Conservation (phyloP, 2,329 filamentous ascomycete genomes). For the Phyllosticta paracitricarpa region DNA sequence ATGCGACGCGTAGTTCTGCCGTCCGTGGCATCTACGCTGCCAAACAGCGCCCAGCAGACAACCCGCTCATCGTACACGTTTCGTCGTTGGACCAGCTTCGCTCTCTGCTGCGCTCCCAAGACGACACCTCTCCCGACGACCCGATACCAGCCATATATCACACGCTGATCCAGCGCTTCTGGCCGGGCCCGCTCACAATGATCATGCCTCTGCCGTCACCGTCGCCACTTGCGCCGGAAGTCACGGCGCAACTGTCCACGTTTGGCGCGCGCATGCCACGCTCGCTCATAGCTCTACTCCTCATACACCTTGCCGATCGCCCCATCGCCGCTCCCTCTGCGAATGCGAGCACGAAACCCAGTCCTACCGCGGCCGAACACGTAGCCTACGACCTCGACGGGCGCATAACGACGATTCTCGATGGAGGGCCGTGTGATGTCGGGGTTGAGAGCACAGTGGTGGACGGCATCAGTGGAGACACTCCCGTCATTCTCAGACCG, state of each 20-base stretch:
- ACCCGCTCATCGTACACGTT: slow-evolving; percentile 89
- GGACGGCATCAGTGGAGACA: slow-evolving; percentile 70
- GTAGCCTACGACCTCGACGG: slow-evolving; percentile 77
- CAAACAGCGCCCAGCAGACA: slow-evolving; percentile 85
- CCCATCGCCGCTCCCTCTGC: slow-evolving; percentile 88
- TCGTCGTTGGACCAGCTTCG: slow-evolving; percentile 70
- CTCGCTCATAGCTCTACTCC: slow-evolving; percentile 70
- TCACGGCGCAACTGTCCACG: slow-evolving; percentile 73
- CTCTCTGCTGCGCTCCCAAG: slow-evolving; percentile 39
- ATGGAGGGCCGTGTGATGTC: slow-evolving; percentile 76
- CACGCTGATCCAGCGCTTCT: slow-evolving; percentile 71
- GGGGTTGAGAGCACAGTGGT: slow-evolving; percentile 97
- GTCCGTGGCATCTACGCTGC: slow-evolving; percentile 88
- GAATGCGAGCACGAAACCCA: slow-evolving; percentile 88
- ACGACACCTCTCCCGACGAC: slow-evolving; percentile 18
- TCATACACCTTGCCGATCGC: slow-evolving; percentile 68
- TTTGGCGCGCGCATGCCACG: slow-evolving; percentile 89
- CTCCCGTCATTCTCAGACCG: slow-evolving; percentile 73
- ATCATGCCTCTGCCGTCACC: slow-evolving; percentile 65
- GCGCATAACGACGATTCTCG: slow-evolving; percentile 75
- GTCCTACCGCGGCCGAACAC: slow-evolving; percentile 81
- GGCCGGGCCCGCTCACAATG: slow-evolving; percentile 91
- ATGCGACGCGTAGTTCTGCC: slow-evolving; percentile 74
- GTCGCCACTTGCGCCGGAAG: slow-evolving; percentile 73
- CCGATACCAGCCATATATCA: slow-evolving; percentile 66